A percentile compares a stretch with the other conserved stretches of the same genome.
Conservation (phyloP, 768 basidiomycete species). For the Boletus rubroflammeus region DNA sequence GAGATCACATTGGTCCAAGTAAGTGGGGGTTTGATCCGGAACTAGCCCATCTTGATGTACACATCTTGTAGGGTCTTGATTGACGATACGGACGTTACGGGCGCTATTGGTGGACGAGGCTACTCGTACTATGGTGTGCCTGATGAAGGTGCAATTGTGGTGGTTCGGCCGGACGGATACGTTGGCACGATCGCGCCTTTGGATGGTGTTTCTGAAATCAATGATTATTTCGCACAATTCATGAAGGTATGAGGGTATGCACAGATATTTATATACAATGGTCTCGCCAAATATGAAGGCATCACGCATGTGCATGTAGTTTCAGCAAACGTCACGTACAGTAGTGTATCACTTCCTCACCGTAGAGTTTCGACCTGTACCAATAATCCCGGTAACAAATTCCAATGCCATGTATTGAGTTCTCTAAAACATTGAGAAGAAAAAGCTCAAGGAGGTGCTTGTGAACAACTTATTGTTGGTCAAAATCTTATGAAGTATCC, state of each 20-base stretch:
- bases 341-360: not conserved
- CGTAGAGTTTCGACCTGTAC: not conserved
- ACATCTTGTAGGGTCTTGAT: conserved; percentile 47
- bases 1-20: conserved; percentile 43
- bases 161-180: conserved; percentile 46
- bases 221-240: conserved; percentile 49
- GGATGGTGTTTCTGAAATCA: conserved; percentile 33
- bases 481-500: not conserved
- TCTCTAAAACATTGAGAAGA: not conserved
- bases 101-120: conserved; percentile 47
- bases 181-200: conserved; percentile 56
- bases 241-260: conserved; percentile 13
- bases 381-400: not conserved
- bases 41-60: not conserved
- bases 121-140: conserved; percentile 51
- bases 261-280: not conserved
- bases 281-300: not conserved
- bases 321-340: not conserved
- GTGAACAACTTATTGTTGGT: not conserved
- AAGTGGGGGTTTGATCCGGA: conserved; percentile 4
- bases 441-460: not conserved
- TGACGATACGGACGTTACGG: conserved; percentile 50
- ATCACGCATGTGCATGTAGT: not conserved
- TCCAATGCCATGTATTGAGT: not conserved
- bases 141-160: conserved; percentile 26